A percentile compares a stretch with the other conserved stretches of the same genome.
These are phyloP conservation scores for Akanthomyces muscarius DNA, from an alignment of 2,329 filamentous ascomycete species.

Conservation along the genomic window DNA sequence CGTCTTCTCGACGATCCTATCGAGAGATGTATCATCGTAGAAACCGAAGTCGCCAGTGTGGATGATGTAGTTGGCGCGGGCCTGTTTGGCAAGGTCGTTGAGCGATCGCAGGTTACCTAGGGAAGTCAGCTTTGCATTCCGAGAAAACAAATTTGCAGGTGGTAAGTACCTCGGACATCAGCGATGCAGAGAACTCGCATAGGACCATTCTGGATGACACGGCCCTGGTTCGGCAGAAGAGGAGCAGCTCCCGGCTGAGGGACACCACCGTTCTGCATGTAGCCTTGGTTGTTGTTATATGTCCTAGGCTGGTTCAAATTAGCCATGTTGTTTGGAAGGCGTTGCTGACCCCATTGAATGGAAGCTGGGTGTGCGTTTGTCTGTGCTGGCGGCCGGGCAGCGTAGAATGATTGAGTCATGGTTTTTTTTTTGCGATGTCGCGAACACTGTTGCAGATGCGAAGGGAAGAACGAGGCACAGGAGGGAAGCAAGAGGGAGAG, in stretches of 20 bases:
- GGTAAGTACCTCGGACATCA: slow-evolving; percentile 61
- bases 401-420: slow-evolving; percentile 6
- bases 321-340: slow-evolving; percentile 22
- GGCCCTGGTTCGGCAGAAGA: slow-evolving; percentile 64
- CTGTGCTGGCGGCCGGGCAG: neutral
- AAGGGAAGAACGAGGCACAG: neutral
- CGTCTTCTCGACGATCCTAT: slow-evolving; percentile 97
- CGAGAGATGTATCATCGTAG: slow-evolving; percentile 92
- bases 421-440: neutral
- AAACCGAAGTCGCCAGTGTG: slow-evolving; percentile 99
- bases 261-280: slow-evolving; percentile 59
- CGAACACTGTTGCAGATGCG: slow-evolving; percentile 2
- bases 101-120: slow-evolving; percentile 90
- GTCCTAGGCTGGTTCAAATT: slow-evolving; percentile 35
- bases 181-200: slow-evolving; percentile 67
- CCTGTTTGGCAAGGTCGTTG: slow-evolving; percentile 93
- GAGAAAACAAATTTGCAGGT: slow-evolving; percentile 12
- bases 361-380: neutral
- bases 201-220: slow-evolving; percentile 61
- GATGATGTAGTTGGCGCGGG: slow-evolving; percentile 94
- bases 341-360: slow-evolving; percentile 8
- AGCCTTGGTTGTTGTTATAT: slow-evolving; percentile 49
- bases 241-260: slow-evolving; percentile 58
- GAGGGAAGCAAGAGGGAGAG: neutral
- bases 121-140: slow-evolving; percentile 20